Base-by-base conservation (phyloP, 2,329 filamentous ascomycete species). In the Cladosporium sp. region DNA sequence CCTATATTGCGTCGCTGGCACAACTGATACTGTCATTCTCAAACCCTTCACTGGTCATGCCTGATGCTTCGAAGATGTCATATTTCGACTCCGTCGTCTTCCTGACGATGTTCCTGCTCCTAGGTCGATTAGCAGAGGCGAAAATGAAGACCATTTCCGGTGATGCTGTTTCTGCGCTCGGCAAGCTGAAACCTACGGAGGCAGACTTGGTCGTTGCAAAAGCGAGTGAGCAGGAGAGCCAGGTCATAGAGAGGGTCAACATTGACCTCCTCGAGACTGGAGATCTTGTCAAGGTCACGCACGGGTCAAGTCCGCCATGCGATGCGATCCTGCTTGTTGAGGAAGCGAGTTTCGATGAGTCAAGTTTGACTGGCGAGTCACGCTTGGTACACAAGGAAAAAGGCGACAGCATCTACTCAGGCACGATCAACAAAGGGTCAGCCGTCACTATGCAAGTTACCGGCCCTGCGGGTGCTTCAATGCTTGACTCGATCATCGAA, bases 61-160 rank as follows among this genome's bases (percentile, higher is more conserved):
- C 42, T 7, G 36, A 49, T 3, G 25, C 19, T 75, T 17, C 51
- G 7, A 32, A 36, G 24, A 15, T 57, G 44, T 58, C 61, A 3
- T 97, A 96, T 72, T 97, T 96, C 69, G 93, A 97, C 71, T 91
- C 91, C 0, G 92, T 97, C 1, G 89, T 96, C 2, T 96, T 97
- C 62, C 72, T 97, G 57, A 96, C 92, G 0, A 80, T 97, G 61
- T 97, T 97, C 70, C 81, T 97, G 20, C 83, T 97, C 1, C 78
- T 81, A 42, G 83, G 83, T 13, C 80, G 88, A n/a, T 80, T 88
- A 48, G 84, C 92, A 12, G 93, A 97, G 75, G 87, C 90, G 1
- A 95, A 94, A 75, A 96, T 89, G 79, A 96, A 96, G 73, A 88
- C 91, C 0, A 93, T 88, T 67, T 91, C 92, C 0, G 91, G 91